These are phyloP conservation scores for Pleurotus cornucopiae DNA, from an alignment of 768 basidiomycete genomes.

Conservation along the genomic window DNA sequence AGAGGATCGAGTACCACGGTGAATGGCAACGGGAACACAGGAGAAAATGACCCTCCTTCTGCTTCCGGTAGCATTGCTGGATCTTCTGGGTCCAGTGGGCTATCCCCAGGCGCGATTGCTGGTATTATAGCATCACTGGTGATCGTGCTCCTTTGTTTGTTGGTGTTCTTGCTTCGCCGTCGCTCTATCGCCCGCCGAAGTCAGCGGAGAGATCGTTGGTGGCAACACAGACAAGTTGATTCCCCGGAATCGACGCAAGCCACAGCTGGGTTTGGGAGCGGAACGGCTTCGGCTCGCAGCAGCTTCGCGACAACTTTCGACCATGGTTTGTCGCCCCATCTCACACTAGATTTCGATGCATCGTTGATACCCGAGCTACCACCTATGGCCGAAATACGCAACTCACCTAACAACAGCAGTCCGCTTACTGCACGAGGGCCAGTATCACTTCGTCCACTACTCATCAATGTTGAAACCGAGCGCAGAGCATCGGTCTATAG, in stretches of 20 bases:
- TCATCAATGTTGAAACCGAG: slow-evolving; percentile 11
- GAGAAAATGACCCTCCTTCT: slow-evolving; percentile 2
- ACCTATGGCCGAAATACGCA: slow-evolving; percentile 52
- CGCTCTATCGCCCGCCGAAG: slow-evolving; percentile 38
- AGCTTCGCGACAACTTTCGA: slow-evolving; percentile 66
- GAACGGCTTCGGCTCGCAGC: slow-evolving; percentile 39
- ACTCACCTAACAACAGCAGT: slow-evolving; percentile 17
- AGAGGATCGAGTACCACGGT: neutral
- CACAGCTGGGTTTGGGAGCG: slow-evolving; percentile 13
- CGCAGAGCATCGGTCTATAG: slow-evolving; percentile 37
- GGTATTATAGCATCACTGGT: slow-evolving; percentile 31
- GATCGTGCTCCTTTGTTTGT: slow-evolving; percentile 26
- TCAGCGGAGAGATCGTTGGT: slow-evolving; percentile 41
- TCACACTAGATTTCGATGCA: slow-evolving; percentile 17
- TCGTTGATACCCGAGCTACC: slow-evolving; percentile 26
- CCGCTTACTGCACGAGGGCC: slow-evolving; percentile 4
- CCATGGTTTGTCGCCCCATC: slow-evolving; percentile 27
- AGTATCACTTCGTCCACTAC: slow-evolving; percentile 6
- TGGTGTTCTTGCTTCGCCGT: slow-evolving; percentile 42
- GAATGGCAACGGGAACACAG: slow-evolving; percentile 7
- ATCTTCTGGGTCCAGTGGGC: slow-evolving; percentile 16
- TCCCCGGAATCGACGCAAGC: slow-evolving; percentile 11
- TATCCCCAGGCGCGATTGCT: slow-evolving; percentile 44
- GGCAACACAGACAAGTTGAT: slow-evolving; percentile 25
- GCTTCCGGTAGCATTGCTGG: slow-evolving; percentile 12